A percentile compares a stretch with the other conserved stretches of the same genome.
Evolutionary conservation across 202 grass and related monocot species (phyloP).

Genomic region (Schoenoplectus tabernaemontani): DNA sequence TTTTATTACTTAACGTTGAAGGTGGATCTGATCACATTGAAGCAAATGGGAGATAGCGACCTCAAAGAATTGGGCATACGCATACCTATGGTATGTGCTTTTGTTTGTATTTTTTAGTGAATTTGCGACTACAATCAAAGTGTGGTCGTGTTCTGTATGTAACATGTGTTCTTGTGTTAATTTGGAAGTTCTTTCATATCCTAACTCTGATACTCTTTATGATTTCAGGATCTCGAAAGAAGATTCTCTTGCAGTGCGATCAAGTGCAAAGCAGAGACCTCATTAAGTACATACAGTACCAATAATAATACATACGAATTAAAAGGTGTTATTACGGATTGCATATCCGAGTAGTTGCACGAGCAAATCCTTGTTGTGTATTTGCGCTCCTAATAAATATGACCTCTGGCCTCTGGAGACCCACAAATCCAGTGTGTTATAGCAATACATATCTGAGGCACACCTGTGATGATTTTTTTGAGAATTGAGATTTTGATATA

Average conservation of each 20-base stretch:
- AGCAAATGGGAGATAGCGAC: slow-evolving; percentile 81
- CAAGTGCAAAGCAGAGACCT: slow-evolving; percentile 48
- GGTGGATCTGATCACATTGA: slow-evolving; percentile 86
- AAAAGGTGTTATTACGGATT: no score
- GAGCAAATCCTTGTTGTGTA: not conserved
- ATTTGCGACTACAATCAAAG: not conserved
- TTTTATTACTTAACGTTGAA: slow-evolving; percentile 15
- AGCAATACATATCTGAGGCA: no score
- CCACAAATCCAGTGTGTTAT: no score
- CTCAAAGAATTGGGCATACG: slow-evolving; percentile 99
- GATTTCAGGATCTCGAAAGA: slow-evolving; percentile 77
- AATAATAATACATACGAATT: not conserved
- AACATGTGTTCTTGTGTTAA: not conserved
- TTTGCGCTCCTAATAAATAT: no score
- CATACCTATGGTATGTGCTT: slow-evolving; percentile 76
- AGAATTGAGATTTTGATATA: no score
- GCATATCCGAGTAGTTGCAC: not conserved
- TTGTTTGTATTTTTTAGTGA: slow-evolving; percentile 18
- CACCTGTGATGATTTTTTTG: no score
- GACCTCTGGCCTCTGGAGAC: no score
- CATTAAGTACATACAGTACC: slow-evolving; percentile 25
- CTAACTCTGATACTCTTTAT: not conserved
- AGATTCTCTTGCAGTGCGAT: slow-evolving; percentile 79
- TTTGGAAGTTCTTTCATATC: not conserved
- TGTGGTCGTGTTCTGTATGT: not conserved